Evolutionary conservation across 2,329 filamentous ascomycete genomes (phyloP).

Genomic region (Penicillium freii): DNA sequence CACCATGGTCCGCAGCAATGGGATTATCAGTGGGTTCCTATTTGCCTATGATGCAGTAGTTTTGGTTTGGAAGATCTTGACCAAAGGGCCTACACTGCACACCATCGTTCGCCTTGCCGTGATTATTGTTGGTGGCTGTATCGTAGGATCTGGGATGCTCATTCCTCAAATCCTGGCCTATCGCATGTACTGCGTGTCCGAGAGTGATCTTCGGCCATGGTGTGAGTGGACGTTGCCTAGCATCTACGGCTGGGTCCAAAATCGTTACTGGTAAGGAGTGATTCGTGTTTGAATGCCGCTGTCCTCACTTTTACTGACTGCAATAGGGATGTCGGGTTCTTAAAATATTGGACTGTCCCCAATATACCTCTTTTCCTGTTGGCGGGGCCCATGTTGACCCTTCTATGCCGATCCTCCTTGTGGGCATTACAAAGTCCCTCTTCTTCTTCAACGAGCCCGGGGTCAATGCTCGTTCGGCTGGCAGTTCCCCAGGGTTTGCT

Average conservation of each 20-base stretch:
- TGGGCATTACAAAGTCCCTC: slow-evolving; percentile 43
- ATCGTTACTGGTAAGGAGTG: slow-evolving; percentile 74
- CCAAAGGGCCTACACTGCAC: slow-evolving; percentile 34
- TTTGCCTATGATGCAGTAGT: slow-evolving; percentile 63
- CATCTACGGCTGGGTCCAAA: slow-evolving; percentile 88
- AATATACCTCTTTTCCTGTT: slow-evolving; percentile 87
- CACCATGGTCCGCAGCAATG: slow-evolving; percentile 78
- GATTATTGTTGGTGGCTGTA: slow-evolving; percentile 64
- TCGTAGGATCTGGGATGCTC: slow-evolving; percentile 65
- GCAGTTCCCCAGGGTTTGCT: slow-evolving; percentile 72
- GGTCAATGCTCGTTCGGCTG: slow-evolving; percentile 52
- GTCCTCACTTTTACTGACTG: background rate
- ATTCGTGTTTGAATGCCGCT: background rate
- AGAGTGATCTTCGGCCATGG: slow-evolving; percentile 61
- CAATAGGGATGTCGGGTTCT: slow-evolving; percentile 77
- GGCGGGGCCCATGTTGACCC: slow-evolving; percentile 70
- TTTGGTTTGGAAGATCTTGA: slow-evolving; percentile 44
- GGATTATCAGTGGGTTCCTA: slow-evolving; percentile 74
- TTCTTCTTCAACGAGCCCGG: slow-evolving; percentile 20
- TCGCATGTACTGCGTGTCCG: slow-evolving; percentile 61
- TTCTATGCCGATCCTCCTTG: slow-evolving; percentile 63
- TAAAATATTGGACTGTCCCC: slow-evolving; percentile 83
- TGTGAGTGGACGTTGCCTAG: slow-evolving; percentile 72
- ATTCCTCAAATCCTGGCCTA: slow-evolving; percentile 76
- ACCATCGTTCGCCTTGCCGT: slow-evolving; percentile 55